Percentiles rank a stretch among this genome's conserved stretches.
These are phyloP conservation scores for Isoetes taiwanensis DNA, from an alignment of 75 land plant species.

Conservation along the genomic window DNA sequence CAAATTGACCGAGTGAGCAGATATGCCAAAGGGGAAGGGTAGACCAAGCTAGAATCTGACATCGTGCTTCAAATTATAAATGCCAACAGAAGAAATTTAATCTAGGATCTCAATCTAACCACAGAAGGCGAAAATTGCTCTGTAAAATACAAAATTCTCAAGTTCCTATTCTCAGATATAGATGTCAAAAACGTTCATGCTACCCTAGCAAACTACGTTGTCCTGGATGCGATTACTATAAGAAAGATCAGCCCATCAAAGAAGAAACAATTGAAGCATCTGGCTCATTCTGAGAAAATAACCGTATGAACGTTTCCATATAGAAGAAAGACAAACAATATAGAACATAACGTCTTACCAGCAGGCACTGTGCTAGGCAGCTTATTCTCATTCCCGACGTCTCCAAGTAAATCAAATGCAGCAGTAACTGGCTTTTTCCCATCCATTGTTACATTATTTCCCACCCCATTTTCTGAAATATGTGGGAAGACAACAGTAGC, in stretches of 20 bases:
- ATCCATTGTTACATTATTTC: not conserved
- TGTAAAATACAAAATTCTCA: too few relatives aligned
- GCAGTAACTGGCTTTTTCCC: constrained; percentile 5
- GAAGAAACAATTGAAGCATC: too few relatives aligned
- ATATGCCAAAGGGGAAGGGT: constrained; percentile 13
- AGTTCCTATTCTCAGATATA: too few relatives aligned
- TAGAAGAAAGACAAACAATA: not conserved
- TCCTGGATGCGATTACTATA: too few relatives aligned
- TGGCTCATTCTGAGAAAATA: too few relatives aligned
- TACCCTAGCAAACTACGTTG: too few relatives aligned
- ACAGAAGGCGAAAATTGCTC: not conserved
- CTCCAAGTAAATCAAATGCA: constrained; percentile 35
- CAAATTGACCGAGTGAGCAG: not conserved
- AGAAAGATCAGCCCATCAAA: too few relatives aligned
- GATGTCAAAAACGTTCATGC: too few relatives aligned
- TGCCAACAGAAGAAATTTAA: not conserved
- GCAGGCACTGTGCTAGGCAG: constrained; percentile 22
- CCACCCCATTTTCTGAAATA: constrained; percentile 7
- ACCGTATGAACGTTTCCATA: too few relatives aligned
- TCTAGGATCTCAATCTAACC: not conserved
- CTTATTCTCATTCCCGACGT: constrained; percentile 1
- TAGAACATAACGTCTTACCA: constrained; percentile 6
- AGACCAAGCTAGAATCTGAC: not conserved
- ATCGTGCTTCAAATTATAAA: not conserved
- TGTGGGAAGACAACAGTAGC: not conserved